Conservation (phyloP, 164 flowering plant genomes). For the Echeveria elegans region DNA sequence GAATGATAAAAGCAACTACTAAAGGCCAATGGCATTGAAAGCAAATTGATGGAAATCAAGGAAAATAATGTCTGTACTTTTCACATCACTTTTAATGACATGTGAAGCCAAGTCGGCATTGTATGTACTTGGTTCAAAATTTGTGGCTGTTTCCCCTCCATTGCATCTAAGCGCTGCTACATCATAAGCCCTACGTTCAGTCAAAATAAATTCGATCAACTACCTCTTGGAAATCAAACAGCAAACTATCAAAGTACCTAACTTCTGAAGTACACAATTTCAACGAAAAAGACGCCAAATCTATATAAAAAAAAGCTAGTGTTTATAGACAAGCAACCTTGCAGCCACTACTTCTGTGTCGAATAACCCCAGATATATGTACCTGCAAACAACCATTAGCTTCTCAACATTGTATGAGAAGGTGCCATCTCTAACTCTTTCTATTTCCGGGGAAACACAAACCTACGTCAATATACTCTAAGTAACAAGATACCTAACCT, state of each 20-base stretch:
- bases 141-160: neutral
- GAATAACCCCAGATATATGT: constrained; percentile 7
- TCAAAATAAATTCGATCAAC: neutral
- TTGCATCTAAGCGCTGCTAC: neutral
- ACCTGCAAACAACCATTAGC: constrained; percentile 8
- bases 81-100: constrained; percentile 5
- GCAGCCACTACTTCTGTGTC: constrained; percentile 8
- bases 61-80: neutral
- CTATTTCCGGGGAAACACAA: neutral
- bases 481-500: neutral
- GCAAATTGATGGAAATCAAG: neutral
- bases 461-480: neutral
- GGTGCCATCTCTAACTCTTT: neutral
- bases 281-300: neutral
- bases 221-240: neutral
- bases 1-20: too few species aligned
- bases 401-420: neutral
- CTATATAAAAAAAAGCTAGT: neutral
- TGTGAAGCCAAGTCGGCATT: neutral
- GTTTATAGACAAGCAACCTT: constrained; percentile 2
- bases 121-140: constrained; percentile 6
- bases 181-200: constrained; percentile 6
- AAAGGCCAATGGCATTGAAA: too few species aligned
- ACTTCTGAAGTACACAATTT: neutral
- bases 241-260: neutral